A percentile compares a stretch with the other conserved stretches of the same genome.
These are phyloP conservation scores for Plasmodium ovale DNA, from an alignment of 169 alveolate genomes.

Conservation along the genomic window DNA sequence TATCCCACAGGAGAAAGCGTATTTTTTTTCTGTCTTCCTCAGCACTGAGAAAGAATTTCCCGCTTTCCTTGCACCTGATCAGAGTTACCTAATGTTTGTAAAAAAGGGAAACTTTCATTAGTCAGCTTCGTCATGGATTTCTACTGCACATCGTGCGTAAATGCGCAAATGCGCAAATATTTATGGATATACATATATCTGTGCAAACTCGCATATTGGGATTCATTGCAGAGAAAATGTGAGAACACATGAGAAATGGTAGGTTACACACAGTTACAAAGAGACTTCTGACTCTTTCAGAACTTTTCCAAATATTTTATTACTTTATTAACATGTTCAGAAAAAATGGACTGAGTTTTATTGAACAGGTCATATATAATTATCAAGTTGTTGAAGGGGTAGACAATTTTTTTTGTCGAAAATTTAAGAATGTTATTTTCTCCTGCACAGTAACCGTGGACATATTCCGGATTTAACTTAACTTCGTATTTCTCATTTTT, in stretches of 20 bases:
- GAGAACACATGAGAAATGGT: neutral
- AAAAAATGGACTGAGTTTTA: slow-evolving; percentile 28
- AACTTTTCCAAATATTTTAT: neutral
- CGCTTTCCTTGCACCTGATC: slow-evolving; percentile 39
- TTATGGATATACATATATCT: neutral
- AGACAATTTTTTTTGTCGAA: slow-evolving; percentile 21
- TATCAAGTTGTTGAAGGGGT: slow-evolving; percentile 41
- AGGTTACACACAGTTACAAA: too few species aligned
- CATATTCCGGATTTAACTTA: slow-evolving; percentile 21
- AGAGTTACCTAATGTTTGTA: slow-evolving; percentile 28
- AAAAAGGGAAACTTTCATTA: neutral
- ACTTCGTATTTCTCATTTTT: slow-evolving; percentile 17
- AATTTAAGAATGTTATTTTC: slow-evolving; percentile 52
- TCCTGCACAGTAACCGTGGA: slow-evolving; percentile 39
- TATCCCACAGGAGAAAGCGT: slow-evolving; percentile 38
- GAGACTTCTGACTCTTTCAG: too few species aligned
- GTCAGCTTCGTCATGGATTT: too few species aligned
- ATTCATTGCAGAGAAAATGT: too few species aligned
- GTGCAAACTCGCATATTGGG: too few species aligned
- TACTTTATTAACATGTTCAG: slow-evolving; percentile 52
- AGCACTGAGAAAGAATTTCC: slow-evolving; percentile 24
- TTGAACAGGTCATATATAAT: slow-evolving; percentile 42
- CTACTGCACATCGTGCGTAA: too few species aligned
- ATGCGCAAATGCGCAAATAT: neutral
- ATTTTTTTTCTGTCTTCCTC: slow-evolving; percentile 21